phyloP scores from a whole-genome alignment of 2,329 filamentous ascomycete genomes.

The Colletotrichum brevisporum region DNA sequence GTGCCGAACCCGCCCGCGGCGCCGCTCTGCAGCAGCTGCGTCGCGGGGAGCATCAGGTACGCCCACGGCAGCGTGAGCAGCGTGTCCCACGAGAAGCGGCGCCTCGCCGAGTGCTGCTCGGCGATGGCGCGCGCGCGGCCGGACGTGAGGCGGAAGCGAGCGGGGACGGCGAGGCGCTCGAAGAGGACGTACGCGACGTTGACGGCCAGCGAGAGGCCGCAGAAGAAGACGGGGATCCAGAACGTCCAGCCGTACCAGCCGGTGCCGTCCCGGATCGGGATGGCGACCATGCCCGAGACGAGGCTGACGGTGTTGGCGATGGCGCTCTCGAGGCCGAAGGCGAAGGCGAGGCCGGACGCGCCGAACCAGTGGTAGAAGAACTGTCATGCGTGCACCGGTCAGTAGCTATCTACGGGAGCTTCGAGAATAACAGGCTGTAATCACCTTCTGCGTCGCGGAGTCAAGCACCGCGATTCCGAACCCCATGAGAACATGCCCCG shows the following conservation, averaged over 20 bases:
- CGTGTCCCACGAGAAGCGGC: slow-evolving; percentile 42
- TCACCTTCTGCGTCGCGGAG: slow-evolving; percentile 43
- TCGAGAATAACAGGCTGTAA: neutral
- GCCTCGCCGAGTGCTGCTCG: slow-evolving; percentile 22
- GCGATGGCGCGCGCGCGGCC: slow-evolving; percentile 39
- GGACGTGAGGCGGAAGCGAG: slow-evolving; percentile 34
- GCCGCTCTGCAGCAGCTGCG: slow-evolving; percentile 44
- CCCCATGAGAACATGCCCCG: slow-evolving; percentile 44
- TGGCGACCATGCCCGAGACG: slow-evolving; percentile 44
- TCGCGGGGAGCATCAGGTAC: slow-evolving; percentile 45
- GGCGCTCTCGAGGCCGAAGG: slow-evolving; percentile 45
- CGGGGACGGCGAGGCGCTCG: slow-evolving; percentile 39
- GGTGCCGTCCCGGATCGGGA: slow-evolving; percentile 43
- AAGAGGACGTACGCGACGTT: slow-evolving; percentile 45
- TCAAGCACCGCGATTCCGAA: slow-evolving; percentile 45
- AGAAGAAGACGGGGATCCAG: slow-evolving; percentile 45
- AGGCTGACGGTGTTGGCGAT: slow-evolving; percentile 43
- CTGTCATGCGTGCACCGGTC: slow-evolving; percentile 13
- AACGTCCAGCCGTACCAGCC: slow-evolving; percentile 46
- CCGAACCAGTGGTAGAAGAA: slow-evolving; percentile 47
- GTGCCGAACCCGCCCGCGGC: slow-evolving; percentile 42
- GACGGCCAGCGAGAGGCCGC: slow-evolving; percentile 39
- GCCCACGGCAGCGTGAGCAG: slow-evolving; percentile 42
- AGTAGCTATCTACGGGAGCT: neutral
- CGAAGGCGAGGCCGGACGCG: slow-evolving; percentile 43